These are phyloP conservation scores for Fusarium chuoi DNA, from an alignment of 2,329 filamentous ascomycete genomes.

Conservation along the genomic window DNA sequence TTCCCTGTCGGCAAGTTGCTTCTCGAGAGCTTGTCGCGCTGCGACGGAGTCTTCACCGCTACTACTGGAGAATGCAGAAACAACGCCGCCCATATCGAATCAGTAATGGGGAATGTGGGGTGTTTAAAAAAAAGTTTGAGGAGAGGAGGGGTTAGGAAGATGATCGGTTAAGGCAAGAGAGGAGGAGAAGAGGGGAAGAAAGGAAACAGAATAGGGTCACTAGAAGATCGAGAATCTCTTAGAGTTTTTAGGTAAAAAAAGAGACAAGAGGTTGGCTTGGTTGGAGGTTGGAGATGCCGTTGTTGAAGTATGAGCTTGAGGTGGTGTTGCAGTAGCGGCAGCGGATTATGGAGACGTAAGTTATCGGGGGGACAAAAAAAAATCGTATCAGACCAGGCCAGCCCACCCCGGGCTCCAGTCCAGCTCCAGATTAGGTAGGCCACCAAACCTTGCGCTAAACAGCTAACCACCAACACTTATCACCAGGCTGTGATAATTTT, in stretches of 20 bases:
- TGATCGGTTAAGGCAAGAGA: neutral
- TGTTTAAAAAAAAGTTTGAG: neutral
- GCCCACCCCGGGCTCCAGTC: neutral
- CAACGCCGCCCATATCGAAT: constrained; percentile 54
- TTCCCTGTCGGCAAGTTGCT: constrained; percentile 53
- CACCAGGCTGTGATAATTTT: constrained; percentile 21
- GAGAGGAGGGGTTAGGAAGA: constrained; percentile 8
- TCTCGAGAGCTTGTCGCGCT: constrained; percentile 49
- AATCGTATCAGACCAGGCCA: constrained; percentile 33
- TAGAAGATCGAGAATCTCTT: constrained; percentile 8
- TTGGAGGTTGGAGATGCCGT: constrained; percentile 27
- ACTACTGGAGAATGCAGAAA: constrained; percentile 51
- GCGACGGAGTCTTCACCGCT: constrained; percentile 49
- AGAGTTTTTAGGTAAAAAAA: constrained; percentile 8
- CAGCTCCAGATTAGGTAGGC: constrained; percentile 12
- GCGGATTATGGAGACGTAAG: constrained; percentile 22
- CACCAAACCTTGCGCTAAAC: neutral
- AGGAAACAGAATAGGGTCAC: constrained; percentile 1
- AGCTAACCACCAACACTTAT: constrained; percentile 1
- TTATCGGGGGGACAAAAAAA: constrained; percentile 16
- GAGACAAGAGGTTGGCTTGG: constrained; percentile 26
- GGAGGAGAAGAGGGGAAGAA: constrained; percentile 9
- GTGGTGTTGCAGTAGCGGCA: constrained; percentile 29
- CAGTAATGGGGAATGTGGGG: constrained; percentile 32
- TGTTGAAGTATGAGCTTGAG: constrained; percentile 24